Conservation (phyloP, 2,329 filamentous ascomycete genomes). For the Rasamsonia emersonii region DNA sequence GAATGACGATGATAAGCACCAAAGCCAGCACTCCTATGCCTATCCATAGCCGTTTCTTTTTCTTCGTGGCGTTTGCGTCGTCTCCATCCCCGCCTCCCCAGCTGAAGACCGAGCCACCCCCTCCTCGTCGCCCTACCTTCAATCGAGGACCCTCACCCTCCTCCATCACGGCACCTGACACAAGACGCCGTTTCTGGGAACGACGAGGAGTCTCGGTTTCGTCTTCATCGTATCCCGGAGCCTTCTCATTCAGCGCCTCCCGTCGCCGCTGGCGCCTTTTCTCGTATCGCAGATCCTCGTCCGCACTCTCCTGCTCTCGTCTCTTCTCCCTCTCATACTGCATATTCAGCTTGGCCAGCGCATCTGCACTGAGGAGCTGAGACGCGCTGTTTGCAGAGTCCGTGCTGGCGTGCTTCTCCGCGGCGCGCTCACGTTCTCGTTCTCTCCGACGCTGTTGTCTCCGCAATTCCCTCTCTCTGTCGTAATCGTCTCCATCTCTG, state of each 20-base stretch:
- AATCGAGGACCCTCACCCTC: conserved; percentile 50
- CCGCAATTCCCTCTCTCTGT: conserved; percentile 11
- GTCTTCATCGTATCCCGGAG: conserved; percentile 8
- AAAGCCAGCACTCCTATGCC: conserved; percentile 46
- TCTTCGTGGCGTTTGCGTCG: conserved; percentile 26
- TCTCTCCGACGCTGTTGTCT: conserved; percentile 14
- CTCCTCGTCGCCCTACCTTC: conserved; percentile 34
- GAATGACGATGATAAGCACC: conserved; percentile 58
- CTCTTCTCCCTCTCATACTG: conserved; percentile 49
- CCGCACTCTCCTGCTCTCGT: conserved; percentile 9
- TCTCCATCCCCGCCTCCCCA: conserved; percentile 11
- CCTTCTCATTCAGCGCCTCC: conserved; percentile 9
- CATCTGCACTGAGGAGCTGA: conserved; percentile 42
- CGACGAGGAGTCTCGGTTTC: conserved; percentile 23
- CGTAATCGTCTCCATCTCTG: conserved; percentile 15
- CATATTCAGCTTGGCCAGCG: conserved; percentile 58
- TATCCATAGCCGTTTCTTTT: conserved; percentile 44
- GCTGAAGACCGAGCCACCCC: neutral
- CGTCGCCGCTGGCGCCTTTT: conserved; percentile 6
- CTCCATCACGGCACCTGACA: conserved; percentile 61
- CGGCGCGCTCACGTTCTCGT: conserved; percentile 11
- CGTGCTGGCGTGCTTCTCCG: conserved; percentile 23
- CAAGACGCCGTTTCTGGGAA: conserved; percentile 51
- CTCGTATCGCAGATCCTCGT: conserved; percentile 7
- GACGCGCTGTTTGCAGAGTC: conserved; percentile 36